Percentiles rank a stretch among this genome's conserved stretches.
These are phyloP conservation scores for Rhodotorula sp. DNA, from an alignment of 1,284 basidiomycete genomes.

Conservation along the genomic window DNA sequence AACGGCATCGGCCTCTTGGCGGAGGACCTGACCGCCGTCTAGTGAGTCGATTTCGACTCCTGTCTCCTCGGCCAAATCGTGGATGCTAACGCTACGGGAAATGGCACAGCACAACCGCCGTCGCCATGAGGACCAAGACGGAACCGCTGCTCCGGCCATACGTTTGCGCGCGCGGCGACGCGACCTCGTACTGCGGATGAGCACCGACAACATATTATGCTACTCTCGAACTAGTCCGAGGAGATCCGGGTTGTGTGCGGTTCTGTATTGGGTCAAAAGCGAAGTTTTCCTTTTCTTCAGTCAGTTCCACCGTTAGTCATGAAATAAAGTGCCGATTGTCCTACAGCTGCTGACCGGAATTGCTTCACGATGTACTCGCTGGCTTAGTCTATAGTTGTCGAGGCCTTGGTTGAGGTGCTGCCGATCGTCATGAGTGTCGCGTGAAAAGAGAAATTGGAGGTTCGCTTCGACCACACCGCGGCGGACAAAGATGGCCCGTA, in stretches of 20 bases:
- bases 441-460: too few species aligned
- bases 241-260: too few species aligned
- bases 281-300: too few species aligned
- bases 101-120: neutral
- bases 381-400: too few species aligned
- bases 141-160: slow-evolving; percentile 31
- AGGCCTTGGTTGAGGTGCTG: too few species aligned
- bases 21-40: slow-evolving; percentile 16
- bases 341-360: too few species aligned
- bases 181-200: slow-evolving; percentile 1
- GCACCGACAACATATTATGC: neutral
- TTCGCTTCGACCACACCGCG: too few species aligned
- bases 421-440: too few species aligned
- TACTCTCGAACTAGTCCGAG: neutral
- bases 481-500: neutral
- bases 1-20: neutral
- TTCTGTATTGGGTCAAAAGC: too few species aligned
- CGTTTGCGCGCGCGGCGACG: slow-evolving; percentile 28
- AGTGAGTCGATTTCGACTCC: slow-evolving; percentile 10
- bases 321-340: too few species aligned
- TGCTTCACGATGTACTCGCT: too few species aligned
- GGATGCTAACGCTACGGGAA: neutral
- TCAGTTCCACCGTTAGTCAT: too few species aligned
- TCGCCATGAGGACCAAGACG: neutral
- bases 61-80: neutral